Base-by-base conservation (phyloP, 2,329 filamentous ascomycete species). In the Talaromyces sp. region DNA sequence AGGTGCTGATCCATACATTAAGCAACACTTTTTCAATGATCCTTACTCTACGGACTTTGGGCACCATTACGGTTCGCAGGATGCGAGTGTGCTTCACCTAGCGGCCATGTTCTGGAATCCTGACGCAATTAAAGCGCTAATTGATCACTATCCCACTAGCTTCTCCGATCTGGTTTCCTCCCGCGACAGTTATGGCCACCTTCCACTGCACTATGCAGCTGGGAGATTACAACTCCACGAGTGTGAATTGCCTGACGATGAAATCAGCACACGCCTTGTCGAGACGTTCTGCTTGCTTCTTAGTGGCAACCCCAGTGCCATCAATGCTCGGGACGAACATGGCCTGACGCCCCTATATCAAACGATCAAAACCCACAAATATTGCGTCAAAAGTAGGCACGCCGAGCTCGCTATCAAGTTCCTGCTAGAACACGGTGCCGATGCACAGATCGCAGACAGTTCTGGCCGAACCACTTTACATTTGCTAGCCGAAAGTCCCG, bases 201-300 rank as follows among this genome's bases (percentile, higher is more conserved):
- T 63, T n/a, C 59, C 63, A 38, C 29, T 67, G 24, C 65, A 67
- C 21, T 65, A 58, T 62, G 62, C 64, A 52, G 24, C 48, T 52
- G 48, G 4, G 17, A 46, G 3, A 46, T 8, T 3, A 26, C 3
- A 9, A 9, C 17, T 14, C 11, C 11, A 2, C 12, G 24, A 51
- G 3, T 26, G 26, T n/a, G 6, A 11, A 14, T n/a, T 3, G 8
- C 14, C 26, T 57, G 62, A 64, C 51, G 63, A 54, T 19, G 60
- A 61, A 58, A 26, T 43, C 51, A 57, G 32, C 51, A 43, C 27
- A 14, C 46, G 50, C 57, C 63, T 65, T 56, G 58, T 61, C 19
- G 32, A 58, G 10, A 67, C 61, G 12, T 62, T 68, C 50, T 60
- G 64, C 21, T 53, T 67, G 24, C 65, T 69, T 21, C 58, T 69